phyloP scores from a whole-genome alignment of 2,329 filamentous ascomycete species.

The Botryotinia globosa region DNA sequence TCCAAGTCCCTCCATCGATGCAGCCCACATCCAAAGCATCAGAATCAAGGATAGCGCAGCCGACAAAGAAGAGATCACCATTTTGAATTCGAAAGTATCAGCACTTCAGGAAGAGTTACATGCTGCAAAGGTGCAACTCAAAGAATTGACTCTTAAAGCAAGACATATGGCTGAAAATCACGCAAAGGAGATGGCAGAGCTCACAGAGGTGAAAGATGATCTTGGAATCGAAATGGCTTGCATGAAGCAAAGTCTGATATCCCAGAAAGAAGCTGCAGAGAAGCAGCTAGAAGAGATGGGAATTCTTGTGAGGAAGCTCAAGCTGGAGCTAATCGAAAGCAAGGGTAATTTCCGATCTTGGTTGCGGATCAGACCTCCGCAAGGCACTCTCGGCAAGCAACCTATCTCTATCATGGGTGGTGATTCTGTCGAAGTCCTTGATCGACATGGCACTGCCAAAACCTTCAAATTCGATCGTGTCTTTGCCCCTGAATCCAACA shows the following conservation, averaged over 20 bases:
- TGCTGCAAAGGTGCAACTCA: not conserved
- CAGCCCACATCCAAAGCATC: not conserved
- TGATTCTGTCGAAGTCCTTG: not conserved
- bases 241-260: not conserved
- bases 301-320: not conserved
- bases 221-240: not conserved
- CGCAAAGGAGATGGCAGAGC: not conserved
- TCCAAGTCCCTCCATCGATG: not conserved
- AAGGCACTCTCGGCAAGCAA: not conserved
- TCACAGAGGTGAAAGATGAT: not conserved
- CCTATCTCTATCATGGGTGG: not conserved
- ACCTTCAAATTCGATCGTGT: constrained; percentile 92
- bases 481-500: constrained; percentile 73
- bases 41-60: not conserved
- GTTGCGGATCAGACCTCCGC: not conserved
- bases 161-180: not conserved
- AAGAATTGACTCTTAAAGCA: not conserved
- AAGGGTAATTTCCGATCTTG: constrained; percentile 2
- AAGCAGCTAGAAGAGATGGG: not conserved
- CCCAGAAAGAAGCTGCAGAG: not conserved
- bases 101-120: constrained; percentile 1
- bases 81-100: not conserved
- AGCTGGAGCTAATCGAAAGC: not conserved
- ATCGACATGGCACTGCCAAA: constrained; percentile 60
- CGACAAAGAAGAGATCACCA: not conserved